Evolutionary conservation across 305 asterid genomes (phyloP).

Genomic region (Stenogyne calaminthoides): DNA sequence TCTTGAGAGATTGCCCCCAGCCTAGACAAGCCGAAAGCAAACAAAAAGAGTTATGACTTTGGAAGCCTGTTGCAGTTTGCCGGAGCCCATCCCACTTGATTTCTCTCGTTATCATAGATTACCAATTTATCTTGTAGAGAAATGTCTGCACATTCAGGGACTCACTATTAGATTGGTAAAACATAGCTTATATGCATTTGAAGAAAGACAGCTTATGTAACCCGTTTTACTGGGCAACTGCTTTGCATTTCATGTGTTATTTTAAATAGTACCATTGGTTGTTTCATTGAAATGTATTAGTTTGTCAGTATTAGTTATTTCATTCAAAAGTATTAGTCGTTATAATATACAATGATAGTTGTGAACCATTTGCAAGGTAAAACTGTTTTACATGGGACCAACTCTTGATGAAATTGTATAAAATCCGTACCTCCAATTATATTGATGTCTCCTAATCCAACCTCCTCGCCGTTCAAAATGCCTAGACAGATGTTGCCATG

Average conservation of each 20-base stretch:
- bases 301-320: too few relatives aligned
- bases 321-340: neutral
- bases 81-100: constrained; percentile 70
- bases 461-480: constrained; percentile 72
- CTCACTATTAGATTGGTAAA: constrained; percentile 24
- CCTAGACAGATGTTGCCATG: constrained; percentile 86
- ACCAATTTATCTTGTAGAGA: constrained; percentile 82
- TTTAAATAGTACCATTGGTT: too few relatives aligned
- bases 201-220: neutral
- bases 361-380: too few relatives aligned
- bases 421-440: constrained; percentile 72
- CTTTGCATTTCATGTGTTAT: too few relatives aligned
- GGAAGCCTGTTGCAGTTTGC: constrained; percentile 82
- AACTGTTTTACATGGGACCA: neutral
- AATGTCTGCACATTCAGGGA: constrained; percentile 50
- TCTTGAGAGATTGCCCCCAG: constrained; percentile 48
- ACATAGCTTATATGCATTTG: neutral
- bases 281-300: too few relatives aligned
- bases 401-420: neutral
- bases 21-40: constrained; percentile 38
- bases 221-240: neutral
- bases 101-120: constrained; percentile 78
- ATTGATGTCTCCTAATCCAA: constrained; percentile 54
- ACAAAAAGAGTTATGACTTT: constrained; percentile 43
- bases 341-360: neutral